Percentiles rank a stretch among this genome's conserved stretches.
phyloP scores from a whole-genome alignment of 805 yeast species.

The Cyberlindnera xylosilytica region DNA sequence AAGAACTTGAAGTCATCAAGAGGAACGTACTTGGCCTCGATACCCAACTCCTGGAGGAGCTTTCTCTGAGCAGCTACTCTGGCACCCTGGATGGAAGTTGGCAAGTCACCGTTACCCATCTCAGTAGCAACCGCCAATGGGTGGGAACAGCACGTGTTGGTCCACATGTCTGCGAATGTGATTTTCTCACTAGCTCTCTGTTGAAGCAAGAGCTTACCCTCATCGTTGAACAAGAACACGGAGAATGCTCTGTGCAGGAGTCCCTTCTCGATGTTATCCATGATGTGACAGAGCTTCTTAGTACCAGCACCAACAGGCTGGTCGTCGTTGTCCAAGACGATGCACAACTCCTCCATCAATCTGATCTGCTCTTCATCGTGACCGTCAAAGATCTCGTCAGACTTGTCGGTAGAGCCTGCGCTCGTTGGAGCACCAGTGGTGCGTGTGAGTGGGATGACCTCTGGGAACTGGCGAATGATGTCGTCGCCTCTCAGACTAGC shows the following conservation, averaged over 20 bases:
- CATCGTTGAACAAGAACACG: slow-evolving; percentile 83
- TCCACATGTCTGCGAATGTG: slow-evolving; percentile 97
- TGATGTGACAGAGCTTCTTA: slow-evolving; percentile 83
- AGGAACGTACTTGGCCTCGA: slow-evolving; percentile 56
- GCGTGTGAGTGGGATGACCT: slow-evolving; percentile 58
- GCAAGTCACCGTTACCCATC: slow-evolving; percentile 57
- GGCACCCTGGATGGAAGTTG: slow-evolving; percentile 70
- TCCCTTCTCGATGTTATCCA: slow-evolving; percentile 84
- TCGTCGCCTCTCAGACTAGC: slow-evolving; percentile 44
- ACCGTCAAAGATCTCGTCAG: slow-evolving; percentile 62
- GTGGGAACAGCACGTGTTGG: slow-evolving; percentile 98
- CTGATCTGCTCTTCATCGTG: slow-evolving; percentile 93
- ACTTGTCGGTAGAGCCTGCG: slow-evolving; percentile 29
- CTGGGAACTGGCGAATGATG: slow-evolving; percentile 59
- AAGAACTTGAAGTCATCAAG: slow-evolving; percentile 70
- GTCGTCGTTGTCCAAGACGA: slow-evolving; percentile 87
- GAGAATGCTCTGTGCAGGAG: slow-evolving; percentile 93
- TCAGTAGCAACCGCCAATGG: slow-evolving; percentile 85
- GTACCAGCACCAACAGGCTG: slow-evolving; percentile 89
- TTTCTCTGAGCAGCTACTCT: slow-evolving; percentile 89
- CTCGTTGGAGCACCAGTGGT: slow-evolving; percentile 55
- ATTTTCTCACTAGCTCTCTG: slow-evolving; percentile 96
- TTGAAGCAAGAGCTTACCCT: slow-evolving; percentile 77
- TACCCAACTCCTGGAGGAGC: slow-evolving; percentile 91
- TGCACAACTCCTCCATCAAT: slow-evolving; percentile 95